Percentiles rank a stretch among this genome's conserved stretches.
These are phyloP conservation scores for Cutaneotrichosporon sp. DNA, from an alignment of 1,284 basidiomycete species.

Conservation along the genomic window DNA sequence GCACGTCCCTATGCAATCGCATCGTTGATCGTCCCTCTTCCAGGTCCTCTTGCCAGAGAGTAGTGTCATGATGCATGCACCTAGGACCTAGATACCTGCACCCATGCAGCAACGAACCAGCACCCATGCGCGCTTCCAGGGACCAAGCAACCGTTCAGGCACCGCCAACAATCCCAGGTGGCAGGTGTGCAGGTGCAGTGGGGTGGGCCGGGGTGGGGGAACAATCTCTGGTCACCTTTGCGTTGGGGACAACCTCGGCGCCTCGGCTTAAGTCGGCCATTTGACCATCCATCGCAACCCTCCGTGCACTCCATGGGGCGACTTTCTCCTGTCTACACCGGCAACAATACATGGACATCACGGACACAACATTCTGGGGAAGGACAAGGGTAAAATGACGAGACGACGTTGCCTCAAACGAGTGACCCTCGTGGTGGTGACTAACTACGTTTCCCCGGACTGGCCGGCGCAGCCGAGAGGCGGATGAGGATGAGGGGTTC, in stretches of 20 bases:
- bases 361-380: not conserved
- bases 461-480: not conserved
- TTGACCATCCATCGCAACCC: not conserved
- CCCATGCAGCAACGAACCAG: no score
- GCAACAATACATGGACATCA: not conserved
- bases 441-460: not conserved
- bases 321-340: not conserved
- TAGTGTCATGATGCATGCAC: no score
- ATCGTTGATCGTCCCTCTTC: not conserved
- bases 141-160: not conserved
- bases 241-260: not conserved
- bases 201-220: not conserved
- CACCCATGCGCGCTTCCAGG: not conserved
- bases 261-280: slow-evolving; percentile 1
- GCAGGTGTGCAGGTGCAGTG: not conserved
- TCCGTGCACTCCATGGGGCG: not conserved
- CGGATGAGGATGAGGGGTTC: not conserved
- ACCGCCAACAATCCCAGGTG: not conserved
- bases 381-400: not conserved
- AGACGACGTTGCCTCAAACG: not conserved
- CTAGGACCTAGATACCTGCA: no score
- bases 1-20: not conserved
- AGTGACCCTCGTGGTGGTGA: slow-evolving; percentile 6
- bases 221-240: not conserved
- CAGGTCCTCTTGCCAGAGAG: no score